Evolutionary conservation across 2,329 filamentous ascomycete genomes (phyloP), one percentile per base, ranked within the genome.

Genomic region (Coleophoma crateriformis): DNA sequence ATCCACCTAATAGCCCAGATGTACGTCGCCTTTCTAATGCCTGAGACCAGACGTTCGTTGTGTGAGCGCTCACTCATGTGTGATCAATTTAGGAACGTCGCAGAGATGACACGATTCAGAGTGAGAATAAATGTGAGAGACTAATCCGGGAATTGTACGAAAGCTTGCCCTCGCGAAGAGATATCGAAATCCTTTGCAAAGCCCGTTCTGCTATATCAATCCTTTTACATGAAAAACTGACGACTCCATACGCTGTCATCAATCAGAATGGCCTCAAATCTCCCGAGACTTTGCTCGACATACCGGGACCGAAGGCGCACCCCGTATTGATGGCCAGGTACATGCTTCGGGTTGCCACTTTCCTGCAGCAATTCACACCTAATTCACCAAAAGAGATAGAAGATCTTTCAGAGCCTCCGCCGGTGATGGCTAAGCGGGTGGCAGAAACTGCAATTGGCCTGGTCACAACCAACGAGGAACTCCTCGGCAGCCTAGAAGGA

Each of bases 401-500:
- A 40, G 27, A 22, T 20, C 41, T 57, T 40, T 40, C 49, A 27
- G 53, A 58, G 43, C 45, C 39, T 27, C 51, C 48, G 19, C 52
- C 46, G 12, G 38, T 8, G 3, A 58, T 67, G 6, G 60, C 64
- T 60, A 45, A 54, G 4, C 58, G 58, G 8, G 14, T 57, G 12
- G 49, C 34, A 32, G 53, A 50, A 33, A 19, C 22, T 45, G 50
- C 48, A 34, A 37, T 49, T 11, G 46, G 20, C 33, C 3, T 64
- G 54, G 69, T 81, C 1, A 74, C 72, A 0, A 66, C 65, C 13
- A 70, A 78, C 22, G 72, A 78, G 43, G 67, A 69, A 1, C 59
- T 79, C 1, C 54, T 71, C 0, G 60, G 59, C 14, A 73, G 69
- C 2, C 57, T 74, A 1, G 77, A 81, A 59, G 76, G 72, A 2